A percentile compares a stretch with the other conserved stretches of the same genome.
Evolutionary conservation across 441 rosid genomes (phyloP).

Genomic region (Isatis lusitanica): DNA sequence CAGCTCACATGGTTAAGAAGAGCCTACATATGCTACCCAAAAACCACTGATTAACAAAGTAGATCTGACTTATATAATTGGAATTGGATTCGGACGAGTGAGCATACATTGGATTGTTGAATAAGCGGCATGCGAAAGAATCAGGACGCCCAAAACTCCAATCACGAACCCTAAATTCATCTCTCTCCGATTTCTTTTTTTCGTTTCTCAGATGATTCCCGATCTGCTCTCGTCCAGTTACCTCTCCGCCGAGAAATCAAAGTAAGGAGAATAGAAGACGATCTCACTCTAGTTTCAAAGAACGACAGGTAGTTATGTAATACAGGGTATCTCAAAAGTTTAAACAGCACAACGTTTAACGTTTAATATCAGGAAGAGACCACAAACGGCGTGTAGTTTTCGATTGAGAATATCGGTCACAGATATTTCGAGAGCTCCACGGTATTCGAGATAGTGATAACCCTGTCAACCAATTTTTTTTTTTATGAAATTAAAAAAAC

Average conservation of each 20-base stretch:
- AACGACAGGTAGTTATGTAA: no score
- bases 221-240: slow-evolving; percentile 28
- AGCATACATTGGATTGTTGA: slow-evolving; percentile 80
- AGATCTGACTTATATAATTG: neutral
- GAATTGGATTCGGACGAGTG: neutral
- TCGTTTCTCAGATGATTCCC: neutral
- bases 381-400: no score
- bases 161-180: slow-evolving; percentile 70
- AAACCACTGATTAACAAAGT: neutral
- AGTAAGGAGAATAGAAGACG: no score
- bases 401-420: neutral
- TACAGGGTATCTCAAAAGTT: no score
- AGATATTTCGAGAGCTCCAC: neutral
- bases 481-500: neutral
- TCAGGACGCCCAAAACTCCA: slow-evolving; percentile 66
- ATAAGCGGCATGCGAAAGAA: slow-evolving; percentile 80
- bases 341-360: no score
- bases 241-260: neutral
- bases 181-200: neutral
- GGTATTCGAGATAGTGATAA: neutral
- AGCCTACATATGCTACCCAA: neutral
- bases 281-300: no score
- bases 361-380: no score
- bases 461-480: neutral
- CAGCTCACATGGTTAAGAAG: slow-evolving; percentile 6